These are phyloP conservation scores for Penium margaritaceum DNA, from an alignment of 139 green algal genomes.

Conservation along the genomic window DNA sequence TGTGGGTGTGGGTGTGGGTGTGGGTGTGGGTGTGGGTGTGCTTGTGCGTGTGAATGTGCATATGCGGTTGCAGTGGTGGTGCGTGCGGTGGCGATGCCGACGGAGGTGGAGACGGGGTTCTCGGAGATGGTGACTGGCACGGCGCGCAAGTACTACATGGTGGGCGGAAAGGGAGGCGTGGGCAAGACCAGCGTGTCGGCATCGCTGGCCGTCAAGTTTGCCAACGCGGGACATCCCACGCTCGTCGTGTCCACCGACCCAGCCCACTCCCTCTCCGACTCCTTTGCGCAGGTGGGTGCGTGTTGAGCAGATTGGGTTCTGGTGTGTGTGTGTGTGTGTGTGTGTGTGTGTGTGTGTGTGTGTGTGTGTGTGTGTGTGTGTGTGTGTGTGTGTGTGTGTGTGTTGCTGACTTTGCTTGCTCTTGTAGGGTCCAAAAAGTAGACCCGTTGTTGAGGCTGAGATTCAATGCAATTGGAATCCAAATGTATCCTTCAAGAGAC, in stretches of 20 bases:
- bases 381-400: not conserved
- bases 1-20: no score
- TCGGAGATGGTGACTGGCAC: conserved; percentile 27
- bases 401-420: not conserved
- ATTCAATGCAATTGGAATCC: not conserved
- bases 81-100: no score
- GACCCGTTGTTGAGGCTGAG: not conserved
- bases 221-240: conserved; percentile 73
- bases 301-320: no score
- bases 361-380: no score
- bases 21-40: no score
- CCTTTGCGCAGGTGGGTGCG: conserved; percentile 67
- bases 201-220: conserved; percentile 80
- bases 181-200: conserved; percentile 90
- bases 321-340: no score
- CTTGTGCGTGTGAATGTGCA: no score
- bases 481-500: conserved; percentile 80
- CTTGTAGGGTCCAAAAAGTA: not conserved
- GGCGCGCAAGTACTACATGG: conserved; percentile 51
- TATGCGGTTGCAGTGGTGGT: no score
- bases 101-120: no score
- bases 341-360: no score
- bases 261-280: conserved; percentile 90
- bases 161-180: conserved; percentile 91
- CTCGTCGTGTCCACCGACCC: conserved; percentile 95